Evolutionary conservation across 176 grass and related monocot genomes (phyloP).

Genomic region (Carex pumila): DNA sequence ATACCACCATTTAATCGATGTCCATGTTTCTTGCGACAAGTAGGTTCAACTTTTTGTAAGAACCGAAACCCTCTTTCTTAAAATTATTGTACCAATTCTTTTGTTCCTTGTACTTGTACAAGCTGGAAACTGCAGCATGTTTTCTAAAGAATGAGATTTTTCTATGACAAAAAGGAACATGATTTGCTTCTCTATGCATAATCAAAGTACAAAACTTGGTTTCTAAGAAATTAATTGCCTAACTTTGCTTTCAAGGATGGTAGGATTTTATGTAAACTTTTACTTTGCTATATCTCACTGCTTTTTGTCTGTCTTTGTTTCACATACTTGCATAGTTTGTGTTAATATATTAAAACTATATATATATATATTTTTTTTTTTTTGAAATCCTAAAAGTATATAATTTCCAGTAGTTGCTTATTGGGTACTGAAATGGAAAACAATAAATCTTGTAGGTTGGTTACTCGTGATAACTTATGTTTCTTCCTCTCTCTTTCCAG

Average conservation of each 20-base stretch:
- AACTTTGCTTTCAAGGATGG: not conserved
- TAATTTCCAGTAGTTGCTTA: not conserved
- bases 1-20: not conserved
- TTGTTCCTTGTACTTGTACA: not conserved
- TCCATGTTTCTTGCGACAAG: not conserved
- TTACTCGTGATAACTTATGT: not conserved
- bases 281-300: not conserved
- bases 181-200: not conserved
- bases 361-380: too few relatives aligned
- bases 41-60: not conserved
- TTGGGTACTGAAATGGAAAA: not conserved
- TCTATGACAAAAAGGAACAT: not conserved
- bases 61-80: not conserved
- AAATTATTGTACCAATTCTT: not conserved
- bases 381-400: too few relatives aligned
- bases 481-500: constrained; percentile 12
- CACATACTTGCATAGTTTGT: not conserved
- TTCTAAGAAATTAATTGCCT: not conserved
- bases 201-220: not conserved
- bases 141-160: not conserved
- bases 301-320: not conserved
- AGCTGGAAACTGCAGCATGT: not conserved
- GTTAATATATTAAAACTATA: not conserved
- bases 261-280: not conserved
- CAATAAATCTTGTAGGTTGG: not conserved